Conservation (phyloP, 139 green algal genomes). For the Dunaliella sp. region DNA sequence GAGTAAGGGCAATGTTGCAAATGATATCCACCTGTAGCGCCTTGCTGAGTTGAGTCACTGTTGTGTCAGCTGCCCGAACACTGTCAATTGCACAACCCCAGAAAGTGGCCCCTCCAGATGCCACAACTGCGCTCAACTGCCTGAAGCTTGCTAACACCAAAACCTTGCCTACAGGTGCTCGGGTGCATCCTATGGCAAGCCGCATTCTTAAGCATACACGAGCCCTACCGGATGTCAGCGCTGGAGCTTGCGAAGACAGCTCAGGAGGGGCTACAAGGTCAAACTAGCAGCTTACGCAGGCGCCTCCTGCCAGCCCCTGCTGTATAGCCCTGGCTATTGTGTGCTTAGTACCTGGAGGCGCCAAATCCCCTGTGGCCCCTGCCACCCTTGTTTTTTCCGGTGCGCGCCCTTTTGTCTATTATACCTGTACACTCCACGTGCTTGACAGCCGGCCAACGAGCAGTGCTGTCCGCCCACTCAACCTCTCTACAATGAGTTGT, state of each 20-base stretch:
- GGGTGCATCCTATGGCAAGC: background rate
- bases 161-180: background rate
- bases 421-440: too few species aligned
- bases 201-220: background rate
- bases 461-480: too few species aligned
- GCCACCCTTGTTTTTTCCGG: too few species aligned
- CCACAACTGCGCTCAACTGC: too few species aligned
- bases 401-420: too few species aligned
- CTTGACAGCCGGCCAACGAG: too few species aligned
- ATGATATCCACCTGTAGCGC: background rate
- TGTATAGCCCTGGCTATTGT: too few species aligned
- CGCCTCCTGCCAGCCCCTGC: background rate
- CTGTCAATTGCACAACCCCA: too few species aligned
- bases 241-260: background rate
- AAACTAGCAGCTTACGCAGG: background rate
- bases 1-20: background rate
- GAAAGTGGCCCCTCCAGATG: too few species aligned
- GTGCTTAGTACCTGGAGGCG: too few species aligned
- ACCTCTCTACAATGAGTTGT: too few species aligned
- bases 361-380: too few species aligned
- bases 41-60: background rate
- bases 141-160: background rate
- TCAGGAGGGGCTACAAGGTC: background rate
- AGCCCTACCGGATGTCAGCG: background rate
- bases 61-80: background rate